Base-by-base conservation (phyloP, 371 early-diverging fungal species). In the Mortierella sp. region DNA sequence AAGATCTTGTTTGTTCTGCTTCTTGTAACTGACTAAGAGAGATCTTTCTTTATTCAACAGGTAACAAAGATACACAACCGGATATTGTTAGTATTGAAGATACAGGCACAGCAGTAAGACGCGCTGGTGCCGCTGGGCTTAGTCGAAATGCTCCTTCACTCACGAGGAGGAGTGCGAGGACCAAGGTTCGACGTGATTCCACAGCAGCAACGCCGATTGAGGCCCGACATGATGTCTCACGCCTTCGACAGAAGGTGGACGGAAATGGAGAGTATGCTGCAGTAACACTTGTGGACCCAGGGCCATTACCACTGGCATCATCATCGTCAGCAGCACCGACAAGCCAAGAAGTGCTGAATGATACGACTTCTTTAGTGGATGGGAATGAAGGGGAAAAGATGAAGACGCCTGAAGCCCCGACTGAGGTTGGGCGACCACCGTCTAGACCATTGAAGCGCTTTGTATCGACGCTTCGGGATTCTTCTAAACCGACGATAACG, bases 401-500 rank as follows among this genome's bases (percentile, higher is more conserved):
- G n/a, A n/a, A n/a, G n/a, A n/a, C n/a, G n/a, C n/a, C n/a, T n/a
- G 30, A 54, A 46, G 23, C 9, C 31, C 32, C 53, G 27, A 30
- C n/a, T n/a, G 32, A 49, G 28, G 65, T 56, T 1, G 34, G 49
- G 26, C 61, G 57, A 7, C 23, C 70, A 4, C 47, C 46, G 11
- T 34, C 37, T 14, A 34, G 14, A 30, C 76, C 76, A 14, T 30
- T 64, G 28, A 69, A 57, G 47, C 69, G 76, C 23, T 76, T 76
- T 39, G 70, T 76, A 2, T 76, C 76, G 1, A 69, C 76, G 1
- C 51, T 76, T 2, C 41, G 76, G 8, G 76, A 76, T 19, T 19
- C 70, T 7, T 76, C 76, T 21, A 76, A 76, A 32, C 76, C 76
- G 7, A 76, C 76, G 2, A 76, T 76, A 37, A 76, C 76, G 19